Conservation (phyloP, 2,329 filamentous ascomycete species). For the Aspergillus flavus region DNA sequence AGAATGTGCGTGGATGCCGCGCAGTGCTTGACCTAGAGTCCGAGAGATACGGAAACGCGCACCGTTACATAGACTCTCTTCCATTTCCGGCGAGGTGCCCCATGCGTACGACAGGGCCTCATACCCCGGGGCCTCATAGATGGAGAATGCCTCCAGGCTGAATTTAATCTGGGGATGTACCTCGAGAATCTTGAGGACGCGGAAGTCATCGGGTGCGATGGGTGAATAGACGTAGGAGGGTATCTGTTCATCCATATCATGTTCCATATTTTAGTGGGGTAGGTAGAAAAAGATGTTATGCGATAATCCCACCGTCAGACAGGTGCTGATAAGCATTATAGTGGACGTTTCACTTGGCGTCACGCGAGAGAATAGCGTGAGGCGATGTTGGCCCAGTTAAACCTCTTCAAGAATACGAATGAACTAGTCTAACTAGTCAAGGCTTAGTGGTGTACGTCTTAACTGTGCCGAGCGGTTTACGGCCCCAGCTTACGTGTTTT, state of each 20-base stretch:
- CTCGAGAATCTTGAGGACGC: background rate
- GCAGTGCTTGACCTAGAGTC: background rate
- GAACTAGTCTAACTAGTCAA: background rate
- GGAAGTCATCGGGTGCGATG: background rate
- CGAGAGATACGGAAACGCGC: background rate
- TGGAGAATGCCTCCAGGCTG: background rate
- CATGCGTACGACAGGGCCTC: background rate
- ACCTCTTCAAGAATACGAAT: no score
- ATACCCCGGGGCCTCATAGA: background rate
- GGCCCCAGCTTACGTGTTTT: no score
- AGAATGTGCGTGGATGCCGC: background rate
- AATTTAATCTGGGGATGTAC: background rate
- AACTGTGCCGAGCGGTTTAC: no score
- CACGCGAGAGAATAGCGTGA: background rate
- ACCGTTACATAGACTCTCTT: background rate
- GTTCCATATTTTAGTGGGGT: background rate
- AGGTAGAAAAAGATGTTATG: accelerated
- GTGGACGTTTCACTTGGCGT: background rate
- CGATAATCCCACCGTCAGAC: background rate
- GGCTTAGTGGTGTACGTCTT: background rate
- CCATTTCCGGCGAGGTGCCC: background rate
- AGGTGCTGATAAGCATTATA: background rate
- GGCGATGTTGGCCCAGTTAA: background rate
- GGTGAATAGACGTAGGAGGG: background rate
- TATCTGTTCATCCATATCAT: accelerated